A percentile compares a stretch with the other conserved stretches of the same genome.
These are phyloP conservation scores for Microglena sp. DNA, from an alignment of 139 green algal genomes.

Conservation along the genomic window DNA sequence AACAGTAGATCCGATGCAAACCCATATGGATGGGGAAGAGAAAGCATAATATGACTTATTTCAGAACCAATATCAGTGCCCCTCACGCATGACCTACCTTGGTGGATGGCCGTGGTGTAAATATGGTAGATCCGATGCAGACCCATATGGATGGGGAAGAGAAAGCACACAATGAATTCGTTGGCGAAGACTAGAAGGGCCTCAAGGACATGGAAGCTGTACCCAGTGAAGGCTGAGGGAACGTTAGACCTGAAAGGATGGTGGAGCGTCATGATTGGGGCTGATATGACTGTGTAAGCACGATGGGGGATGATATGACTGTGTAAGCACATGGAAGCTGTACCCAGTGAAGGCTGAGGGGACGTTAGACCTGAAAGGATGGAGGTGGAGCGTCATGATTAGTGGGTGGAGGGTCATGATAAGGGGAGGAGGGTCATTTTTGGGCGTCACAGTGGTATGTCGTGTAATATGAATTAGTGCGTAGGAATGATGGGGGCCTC, in stretches of 20 bases:
- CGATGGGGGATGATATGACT: too few relatives aligned
- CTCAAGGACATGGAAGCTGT: constrained; percentile 75
- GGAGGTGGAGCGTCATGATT: not conserved
- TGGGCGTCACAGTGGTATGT: too few relatives aligned
- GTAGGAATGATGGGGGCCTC: constrained; percentile 81
- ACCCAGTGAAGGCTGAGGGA: constrained; percentile 74
- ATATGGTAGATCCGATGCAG: constrained; percentile 81
- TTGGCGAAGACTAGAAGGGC: constrained; percentile 82
- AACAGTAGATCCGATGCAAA: constrained; percentile 73
- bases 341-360: not conserved
- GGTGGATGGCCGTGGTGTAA: constrained; percentile 75
- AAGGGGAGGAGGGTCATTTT: too few relatives aligned
- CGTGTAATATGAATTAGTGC: constrained; percentile 79
- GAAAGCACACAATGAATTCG: constrained; percentile 64
- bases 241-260: constrained; percentile 49
- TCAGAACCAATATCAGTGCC: constrained; percentile 69
- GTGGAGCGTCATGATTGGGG: too few relatives aligned
- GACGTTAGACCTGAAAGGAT: not conserved
- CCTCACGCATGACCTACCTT: constrained; percentile 58
- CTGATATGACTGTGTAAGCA: too few relatives aligned
- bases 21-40: constrained; percentile 67
- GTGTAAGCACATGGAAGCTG: too few relatives aligned
- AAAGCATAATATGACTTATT: constrained; percentile 67
- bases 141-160: constrained; percentile 70
- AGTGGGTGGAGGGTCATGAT: too few relatives aligned